phyloP scores from a whole-genome alignment of 768 basidiomycete genomes.

The Russula abietina region DNA sequence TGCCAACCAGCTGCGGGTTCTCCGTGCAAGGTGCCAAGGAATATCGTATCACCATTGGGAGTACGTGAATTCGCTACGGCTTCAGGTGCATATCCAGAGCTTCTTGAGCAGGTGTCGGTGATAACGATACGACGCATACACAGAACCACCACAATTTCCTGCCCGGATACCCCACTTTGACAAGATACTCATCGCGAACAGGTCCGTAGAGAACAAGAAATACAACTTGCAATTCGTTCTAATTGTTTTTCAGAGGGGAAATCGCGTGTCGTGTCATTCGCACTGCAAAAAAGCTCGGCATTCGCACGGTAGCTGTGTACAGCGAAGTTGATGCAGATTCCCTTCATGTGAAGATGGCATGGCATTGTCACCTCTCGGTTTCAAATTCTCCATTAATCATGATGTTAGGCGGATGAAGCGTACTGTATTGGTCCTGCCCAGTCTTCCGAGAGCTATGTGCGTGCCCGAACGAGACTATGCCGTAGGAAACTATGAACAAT shows the following conservation, averaged over 20 bases:
- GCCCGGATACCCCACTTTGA: conserved; percentile 58
- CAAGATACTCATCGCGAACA: conserved; percentile 89
- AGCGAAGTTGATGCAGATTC: conserved; percentile 79
- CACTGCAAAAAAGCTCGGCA: conserved; percentile 80
- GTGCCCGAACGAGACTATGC: conserved; percentile 30
- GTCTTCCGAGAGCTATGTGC: conserved; percentile 82
- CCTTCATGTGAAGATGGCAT: conserved; percentile 75
- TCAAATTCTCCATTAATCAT: conserved; percentile 4
- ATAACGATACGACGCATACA: neutral
- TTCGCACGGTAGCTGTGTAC: conserved; percentile 89
- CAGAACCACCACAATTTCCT: neutral
- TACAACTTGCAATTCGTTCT: neutral
- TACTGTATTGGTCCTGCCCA: conserved; percentile 85
- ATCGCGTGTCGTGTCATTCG: conserved; percentile 94
- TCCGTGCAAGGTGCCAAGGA: neutral
- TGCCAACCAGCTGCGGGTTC: neutral
- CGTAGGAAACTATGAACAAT: neutral
- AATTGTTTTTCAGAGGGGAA: conserved; percentile 58
- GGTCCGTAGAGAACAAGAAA: conserved; percentile 40
- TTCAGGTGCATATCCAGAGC: conserved; percentile 3
- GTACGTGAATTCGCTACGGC: conserved; percentile 4
- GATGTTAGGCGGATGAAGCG: conserved; percentile 45
- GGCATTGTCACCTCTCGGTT: conserved; percentile 11
- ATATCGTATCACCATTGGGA: neutral
- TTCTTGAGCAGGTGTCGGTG: neutral